Conservation (phyloP, 73 alveolate species). For the Durusdinium trenchii region DNA sequence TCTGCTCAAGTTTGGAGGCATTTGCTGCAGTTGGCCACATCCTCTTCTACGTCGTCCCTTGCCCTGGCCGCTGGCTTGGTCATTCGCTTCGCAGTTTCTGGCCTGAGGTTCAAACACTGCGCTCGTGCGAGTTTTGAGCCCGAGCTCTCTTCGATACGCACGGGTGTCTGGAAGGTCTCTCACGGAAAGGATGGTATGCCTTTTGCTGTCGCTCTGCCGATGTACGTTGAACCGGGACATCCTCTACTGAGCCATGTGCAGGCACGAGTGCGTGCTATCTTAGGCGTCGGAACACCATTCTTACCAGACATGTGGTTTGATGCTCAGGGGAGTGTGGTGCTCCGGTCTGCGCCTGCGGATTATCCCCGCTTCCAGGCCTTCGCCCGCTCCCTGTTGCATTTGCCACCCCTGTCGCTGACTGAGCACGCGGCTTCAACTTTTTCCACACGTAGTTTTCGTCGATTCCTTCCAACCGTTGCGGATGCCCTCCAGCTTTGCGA, state of each 20-base stretch:
- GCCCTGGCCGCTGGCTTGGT: conserved; percentile 41
- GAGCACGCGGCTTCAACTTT: neutral
- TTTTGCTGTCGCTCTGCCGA: conserved; percentile 7
- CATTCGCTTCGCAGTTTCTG: conserved; percentile 47
- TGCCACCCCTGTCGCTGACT: conserved; percentile 29
- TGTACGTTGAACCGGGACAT: neutral
- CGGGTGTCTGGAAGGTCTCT: conserved; percentile 22
- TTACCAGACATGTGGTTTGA: conserved; percentile 38
- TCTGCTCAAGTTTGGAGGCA: conserved; percentile 14
- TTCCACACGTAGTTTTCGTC: conserved; percentile 21
- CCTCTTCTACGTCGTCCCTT: neutral
- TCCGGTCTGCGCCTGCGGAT: conserved; percentile 50
- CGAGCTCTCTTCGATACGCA: neutral
- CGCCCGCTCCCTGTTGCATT: conserved; percentile 11
- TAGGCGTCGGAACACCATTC: conserved; percentile 17
- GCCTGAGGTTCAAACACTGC: conserved; percentile 29
- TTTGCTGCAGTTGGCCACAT: neutral
- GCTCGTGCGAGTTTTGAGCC: neutral
- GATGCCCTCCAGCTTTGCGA: conserved; percentile 33
- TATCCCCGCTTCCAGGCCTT: conserved; percentile 33
- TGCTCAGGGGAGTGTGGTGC: neutral
- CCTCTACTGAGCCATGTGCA: conserved; percentile 33
- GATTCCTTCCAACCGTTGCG: conserved; percentile 34
- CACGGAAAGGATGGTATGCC: conserved; percentile 49
- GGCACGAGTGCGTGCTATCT: neutral